Conservation (phyloP, 2,329 filamentous ascomycete species). For the Periconia digitata region DNA sequence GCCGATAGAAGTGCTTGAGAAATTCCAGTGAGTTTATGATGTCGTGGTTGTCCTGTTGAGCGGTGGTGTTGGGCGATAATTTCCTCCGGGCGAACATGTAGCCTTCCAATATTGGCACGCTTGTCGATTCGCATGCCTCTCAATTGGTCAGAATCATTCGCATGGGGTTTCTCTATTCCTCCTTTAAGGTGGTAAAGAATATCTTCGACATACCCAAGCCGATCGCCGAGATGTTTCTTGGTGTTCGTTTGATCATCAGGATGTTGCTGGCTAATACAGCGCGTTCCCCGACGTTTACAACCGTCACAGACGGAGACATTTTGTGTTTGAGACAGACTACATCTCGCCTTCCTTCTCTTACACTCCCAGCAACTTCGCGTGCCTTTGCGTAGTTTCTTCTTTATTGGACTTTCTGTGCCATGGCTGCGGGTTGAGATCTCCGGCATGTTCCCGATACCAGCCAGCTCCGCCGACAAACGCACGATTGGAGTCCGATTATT, state of each 20-base stretch:
- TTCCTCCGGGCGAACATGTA: no score
- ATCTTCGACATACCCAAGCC: constrained; percentile 11
- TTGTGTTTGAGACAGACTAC: constrained; percentile 13
- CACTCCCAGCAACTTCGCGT: constrained; percentile 45
- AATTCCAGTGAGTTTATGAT: constrained; percentile 13
- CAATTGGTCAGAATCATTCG: not conserved
- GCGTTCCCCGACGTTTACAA: constrained; percentile 16
- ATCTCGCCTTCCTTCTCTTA: constrained; percentile 31
- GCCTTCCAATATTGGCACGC: no score
- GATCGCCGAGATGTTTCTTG: constrained; percentile 4
- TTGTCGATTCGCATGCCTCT: not conserved
- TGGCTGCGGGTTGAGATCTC: not conserved
- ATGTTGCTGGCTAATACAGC: constrained; percentile 27
- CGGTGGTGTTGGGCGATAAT: not conserved
- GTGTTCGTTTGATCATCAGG: constrained; percentile 5
- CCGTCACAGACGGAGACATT: constrained; percentile 10
- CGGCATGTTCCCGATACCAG: not conserved
- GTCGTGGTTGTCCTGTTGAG: not conserved
- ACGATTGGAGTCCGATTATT: no score
- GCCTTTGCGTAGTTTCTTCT: constrained; percentile 40
- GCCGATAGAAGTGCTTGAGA: constrained; percentile 36
- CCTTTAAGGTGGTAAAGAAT: not conserved
- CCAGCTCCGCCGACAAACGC: no score
- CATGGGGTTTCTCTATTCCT: not conserved
- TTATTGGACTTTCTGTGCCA: constrained; percentile 2